Base-by-base conservation (phyloP, 352 stramenopile species). In the Globisporangium recalcitrans region DNA sequence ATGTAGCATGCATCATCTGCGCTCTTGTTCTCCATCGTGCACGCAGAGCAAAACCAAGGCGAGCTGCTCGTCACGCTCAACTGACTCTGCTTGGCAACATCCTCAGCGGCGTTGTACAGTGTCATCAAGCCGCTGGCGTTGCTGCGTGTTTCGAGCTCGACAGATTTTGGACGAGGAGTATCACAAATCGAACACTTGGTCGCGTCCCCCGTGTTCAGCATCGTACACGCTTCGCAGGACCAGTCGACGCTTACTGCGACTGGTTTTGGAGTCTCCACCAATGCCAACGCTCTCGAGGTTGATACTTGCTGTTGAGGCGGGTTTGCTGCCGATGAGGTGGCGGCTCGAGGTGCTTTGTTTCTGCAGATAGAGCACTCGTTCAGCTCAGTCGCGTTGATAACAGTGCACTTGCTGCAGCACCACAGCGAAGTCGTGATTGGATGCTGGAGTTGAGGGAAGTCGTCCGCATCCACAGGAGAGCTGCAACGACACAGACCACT, bases 371-470 rank as follows among this genome's bases (percentile, higher is more conserved):
- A 80, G 53, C 87, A 96, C 51, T 75, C 68, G 11, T 69, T 75
- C 1, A 75, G 52, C n/a, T 78, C 66, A 9, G 77, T 57, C 5
- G 70, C 67, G 58, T 96, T 96, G 21, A 94, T 75, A 34, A 96
- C 82, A 0, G 87, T 96, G 66, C 87, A 96, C 47, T 89, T 82
- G 54, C 68, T 84, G 60, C 87, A 96, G 47, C 79, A 82, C 87
- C 87, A 96, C 19, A 87, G 65, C 16, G 68, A 53, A 14, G 71
- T 73, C n/a, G 65, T 70, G 14, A 87, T 74, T 13, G 75, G 49
- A 3, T 71, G 65, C 24, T 55, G 69, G 7, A 89, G 61, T 31
- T 59, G 62, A 14, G 75, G 71, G 22, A 74, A 75, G 9, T 88
- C 74, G 19, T 65, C 67, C 3, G 62, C 64, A 59, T 63, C 36